phyloP scores from a whole-genome alignment of 495 filamentous ascomycete species.

The Penicillium cataractarum region DNA sequence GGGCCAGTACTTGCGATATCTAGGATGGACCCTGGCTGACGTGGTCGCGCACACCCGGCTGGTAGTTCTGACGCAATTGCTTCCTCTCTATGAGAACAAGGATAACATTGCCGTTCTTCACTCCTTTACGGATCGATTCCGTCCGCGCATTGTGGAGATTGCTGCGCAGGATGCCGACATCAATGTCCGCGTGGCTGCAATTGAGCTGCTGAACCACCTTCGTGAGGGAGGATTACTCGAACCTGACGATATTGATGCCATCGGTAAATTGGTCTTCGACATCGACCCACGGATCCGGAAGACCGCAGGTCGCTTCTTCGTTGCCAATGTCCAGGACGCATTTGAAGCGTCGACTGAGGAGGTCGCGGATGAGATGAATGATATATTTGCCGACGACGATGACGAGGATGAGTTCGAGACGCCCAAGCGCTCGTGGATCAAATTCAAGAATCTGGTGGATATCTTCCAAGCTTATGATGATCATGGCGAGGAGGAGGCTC shows the following conservation, averaged over 20 bases:
- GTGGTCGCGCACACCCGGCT: constrained; percentile 64
- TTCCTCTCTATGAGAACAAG: constrained; percentile 71
- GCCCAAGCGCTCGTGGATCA: constrained; percentile 82
- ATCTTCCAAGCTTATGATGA: constrained; percentile 78
- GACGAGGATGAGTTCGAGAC: constrained; percentile 70
- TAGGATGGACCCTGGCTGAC: constrained; percentile 94
- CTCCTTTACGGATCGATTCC: constrained; percentile 88
- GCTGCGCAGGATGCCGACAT: constrained; percentile 79
- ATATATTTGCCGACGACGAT: constrained; percentile 61
- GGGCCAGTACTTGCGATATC: constrained; percentile 82
- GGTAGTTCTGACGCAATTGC: constrained; percentile 81
- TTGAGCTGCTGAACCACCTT: constrained; percentile 79
- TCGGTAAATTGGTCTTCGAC: constrained; percentile 87
- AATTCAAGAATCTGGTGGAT: constrained; percentile 86
- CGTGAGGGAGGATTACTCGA: constrained; percentile 86
- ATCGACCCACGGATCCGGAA: constrained; percentile 80
- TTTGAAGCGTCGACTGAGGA: constrained; percentile 82
- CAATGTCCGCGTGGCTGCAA: constrained; percentile 72
- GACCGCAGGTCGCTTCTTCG: constrained; percentile 87
- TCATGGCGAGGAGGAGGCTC: constrained; percentile 46
- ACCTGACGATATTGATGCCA: constrained; percentile 82
- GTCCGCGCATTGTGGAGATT: constrained; percentile 90
- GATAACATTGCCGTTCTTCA: constrained; percentile 77
- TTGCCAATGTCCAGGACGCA: constrained; percentile 78
- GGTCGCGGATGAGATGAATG: constrained; percentile 79